These are phyloP conservation scores for Prinsepia uniflora DNA, from an alignment of 306 rosid genomes.

Conservation along the genomic window DNA sequence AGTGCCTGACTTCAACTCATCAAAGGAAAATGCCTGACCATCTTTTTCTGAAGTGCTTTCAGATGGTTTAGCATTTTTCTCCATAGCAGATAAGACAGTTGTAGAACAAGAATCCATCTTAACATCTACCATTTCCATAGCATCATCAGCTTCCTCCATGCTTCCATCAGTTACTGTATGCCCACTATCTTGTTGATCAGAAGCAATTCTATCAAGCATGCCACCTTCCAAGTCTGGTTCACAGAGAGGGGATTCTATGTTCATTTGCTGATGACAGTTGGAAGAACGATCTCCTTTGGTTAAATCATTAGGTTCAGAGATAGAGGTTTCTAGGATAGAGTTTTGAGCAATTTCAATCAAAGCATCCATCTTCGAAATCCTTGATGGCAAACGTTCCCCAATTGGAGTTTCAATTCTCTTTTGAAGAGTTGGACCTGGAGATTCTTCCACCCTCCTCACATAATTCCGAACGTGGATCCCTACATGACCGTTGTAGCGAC, in stretches of 20 bases:
- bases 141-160: slow-evolving; percentile 33
- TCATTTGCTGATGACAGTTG: slow-evolving; percentile 27
- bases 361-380: slow-evolving; percentile 84
- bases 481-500: slow-evolving; percentile 86
- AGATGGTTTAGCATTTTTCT: slow-evolving; percentile 27
- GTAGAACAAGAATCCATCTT: slow-evolving; percentile 31
- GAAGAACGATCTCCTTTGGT: slow-evolving; percentile 27
- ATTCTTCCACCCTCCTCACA: slow-evolving; percentile 65
- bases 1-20: slow-evolving; percentile 33
- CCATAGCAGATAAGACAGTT: slow-evolving; percentile 24
- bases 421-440: slow-evolving; percentile 35
- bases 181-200: slow-evolving; percentile 39
- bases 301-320: slow-evolving; percentile 29
- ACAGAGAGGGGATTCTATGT: slow-evolving; percentile 30
- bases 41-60: slow-evolving; percentile 28
- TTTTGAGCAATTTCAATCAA: slow-evolving; percentile 79
- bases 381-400: slow-evolving; percentile 47
- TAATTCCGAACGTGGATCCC: slow-evolving; percentile 87
- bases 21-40: slow-evolving; percentile 24
- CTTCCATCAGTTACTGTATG: slow-evolving; percentile 33
- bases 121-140: slow-evolving; percentile 32
- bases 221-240: slow-evolving; percentile 41
- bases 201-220: slow-evolving; percentile 26
- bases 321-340: slow-evolving; percentile 66
- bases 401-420: slow-evolving; percentile 42